Conservation (phyloP, 306 rosid species). For the Delonix regia region DNA sequence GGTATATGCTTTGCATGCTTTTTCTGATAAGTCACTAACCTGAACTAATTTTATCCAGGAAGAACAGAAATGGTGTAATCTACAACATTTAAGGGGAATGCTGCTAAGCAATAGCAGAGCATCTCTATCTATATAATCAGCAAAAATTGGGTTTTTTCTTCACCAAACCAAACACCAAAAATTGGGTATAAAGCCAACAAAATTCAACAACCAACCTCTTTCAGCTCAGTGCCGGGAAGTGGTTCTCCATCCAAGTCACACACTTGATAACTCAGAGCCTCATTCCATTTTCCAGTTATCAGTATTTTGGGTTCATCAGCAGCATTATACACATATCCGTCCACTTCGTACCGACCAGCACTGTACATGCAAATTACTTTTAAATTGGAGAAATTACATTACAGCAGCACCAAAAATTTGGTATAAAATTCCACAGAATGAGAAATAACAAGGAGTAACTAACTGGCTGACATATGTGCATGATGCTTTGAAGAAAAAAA, state of each 20-base stretch:
- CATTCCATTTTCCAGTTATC: conserved; percentile 96
- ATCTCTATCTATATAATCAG: neutral
- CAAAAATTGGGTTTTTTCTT: neutral
- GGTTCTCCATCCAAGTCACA: conserved; percentile 96
- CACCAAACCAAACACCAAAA: neutral
- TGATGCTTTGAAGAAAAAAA: neutral
- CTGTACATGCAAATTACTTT: conserved; percentile 32
- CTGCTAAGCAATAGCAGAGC: neutral
- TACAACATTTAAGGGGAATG: neutral
- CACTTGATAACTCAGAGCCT: conserved; percentile 77
- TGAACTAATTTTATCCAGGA: neutral
- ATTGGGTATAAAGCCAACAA: conserved; percentile 17
- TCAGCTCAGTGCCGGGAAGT: conserved; percentile 72
- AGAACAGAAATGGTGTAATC: neutral
- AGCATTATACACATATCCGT: conserved; percentile 61
- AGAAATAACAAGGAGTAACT: conserved; percentile 3
- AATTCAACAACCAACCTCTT: conserved; percentile 65
- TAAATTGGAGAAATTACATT: conserved; percentile 11
- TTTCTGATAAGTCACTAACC: neutral
- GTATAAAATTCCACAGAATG: neutral
- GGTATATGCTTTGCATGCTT: neutral
- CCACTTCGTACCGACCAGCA: conserved; percentile 77
- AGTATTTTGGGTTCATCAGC: conserved; percentile 34
- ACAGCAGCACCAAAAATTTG: neutral
- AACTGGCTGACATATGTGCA: conserved; percentile 7